These are phyloP conservation scores for Boletus insuetus DNA, from an alignment of 768 basidiomycete species.

Conservation along the genomic window DNA sequence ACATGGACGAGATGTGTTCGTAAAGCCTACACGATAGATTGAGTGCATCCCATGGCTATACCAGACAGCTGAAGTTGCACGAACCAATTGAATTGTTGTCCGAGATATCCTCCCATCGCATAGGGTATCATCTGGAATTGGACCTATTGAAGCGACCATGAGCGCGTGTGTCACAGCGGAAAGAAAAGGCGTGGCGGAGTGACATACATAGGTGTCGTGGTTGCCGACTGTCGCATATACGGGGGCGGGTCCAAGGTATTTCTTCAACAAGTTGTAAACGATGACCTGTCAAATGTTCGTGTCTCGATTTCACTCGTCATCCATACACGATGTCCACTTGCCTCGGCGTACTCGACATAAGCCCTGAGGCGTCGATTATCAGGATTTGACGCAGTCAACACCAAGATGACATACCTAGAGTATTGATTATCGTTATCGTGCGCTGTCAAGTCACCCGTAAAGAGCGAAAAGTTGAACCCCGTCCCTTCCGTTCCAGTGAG, in stretches of 20 bases:
- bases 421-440: constrained; percentile 68
- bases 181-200: background rate
- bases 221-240: constrained; percentile 74
- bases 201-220: constrained; percentile 63
- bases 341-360: constrained; percentile 61
- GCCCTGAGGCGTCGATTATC: constrained; percentile 33
- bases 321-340: constrained; percentile 9
- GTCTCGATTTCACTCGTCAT: background rate
- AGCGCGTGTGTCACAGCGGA: background rate
- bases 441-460: constrained; percentile 69
- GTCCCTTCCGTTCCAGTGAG: constrained; percentile 55
- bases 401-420: constrained; percentile 38
- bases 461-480: constrained; percentile 62
- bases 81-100: constrained; percentile 43
- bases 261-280: constrained; percentile 59
- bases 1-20: constrained; percentile 43
- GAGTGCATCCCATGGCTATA: background rate
- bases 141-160: background rate
- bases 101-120: constrained; percentile 30
- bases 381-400: background rate
- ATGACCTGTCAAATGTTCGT: constrained; percentile 37
- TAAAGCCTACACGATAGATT: constrained; percentile 38
- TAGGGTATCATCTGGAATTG: constrained; percentile 39
- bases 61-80: background rate
- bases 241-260: constrained; percentile 53